Evolutionary conservation across 1,139 yeast genomes (phyloP), one percentile per base, ranked within the genome.

Genomic region (Tardiomyces blankii): DNA sequence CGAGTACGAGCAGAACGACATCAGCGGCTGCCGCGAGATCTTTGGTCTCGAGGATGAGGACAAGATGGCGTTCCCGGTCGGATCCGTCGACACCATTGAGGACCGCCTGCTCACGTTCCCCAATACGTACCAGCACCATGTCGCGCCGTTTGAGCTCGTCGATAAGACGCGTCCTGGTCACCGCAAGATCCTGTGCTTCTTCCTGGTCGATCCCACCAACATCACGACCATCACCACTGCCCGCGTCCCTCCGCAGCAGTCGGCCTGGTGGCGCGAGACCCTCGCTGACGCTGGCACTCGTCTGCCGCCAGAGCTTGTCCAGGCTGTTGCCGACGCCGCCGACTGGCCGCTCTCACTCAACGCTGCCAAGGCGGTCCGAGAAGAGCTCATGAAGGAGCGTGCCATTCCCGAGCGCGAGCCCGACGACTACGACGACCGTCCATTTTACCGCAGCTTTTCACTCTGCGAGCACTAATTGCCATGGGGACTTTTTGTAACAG

Each of bases 181-280:
- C 49, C 57, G 74, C 38, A 69, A 67, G 53, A 69, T 71, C 41
- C 56, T 71, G 47, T 68, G 74, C 46, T 66, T 68, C 51, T 70
- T 70, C 48, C 28, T 71, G 11, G 66, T 63, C 30, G 74, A 70
- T 50, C 75, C 74, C 1, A 50, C 57, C 51, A 64, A 69, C 46
- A 54, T 60, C 3, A 45, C 46, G 16, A 68, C 68, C 1, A 48
- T 59, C 3, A 43, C 68, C 3, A 61, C 71, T 0, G 65, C 57
- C 7, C 55, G 57, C 9, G 73, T 70, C 0, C 73, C 74, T 2
- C 73, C 73, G 1, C 74, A 70, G 51, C 73, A 69, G 51, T 43
- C 54, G 35, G 59, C 55, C n/a, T 70, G 74, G 73, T 63, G 66
- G 66, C 52, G 49, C n/a, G 61, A 57, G 46, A 46, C 32, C 41